Conservation (phyloP, 2,329 filamentous ascomycete genomes). For the Trichoderma koningiopsis region DNA sequence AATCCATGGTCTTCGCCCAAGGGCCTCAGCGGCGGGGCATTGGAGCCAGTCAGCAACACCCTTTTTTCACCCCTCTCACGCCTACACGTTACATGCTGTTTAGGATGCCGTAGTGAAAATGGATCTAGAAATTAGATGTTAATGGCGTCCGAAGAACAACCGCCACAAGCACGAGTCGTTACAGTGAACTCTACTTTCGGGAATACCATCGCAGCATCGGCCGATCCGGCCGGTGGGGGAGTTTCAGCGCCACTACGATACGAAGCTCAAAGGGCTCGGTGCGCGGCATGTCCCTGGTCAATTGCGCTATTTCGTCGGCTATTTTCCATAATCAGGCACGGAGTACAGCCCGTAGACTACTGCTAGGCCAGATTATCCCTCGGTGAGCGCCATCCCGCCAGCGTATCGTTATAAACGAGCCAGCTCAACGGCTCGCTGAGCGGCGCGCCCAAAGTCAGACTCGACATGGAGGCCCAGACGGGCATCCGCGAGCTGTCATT, state of each 20-base stretch:
- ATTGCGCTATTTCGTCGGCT: slow-evolving; percentile 12
- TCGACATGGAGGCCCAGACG: slow-evolving; percentile 43
- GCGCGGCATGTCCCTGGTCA: not conserved
- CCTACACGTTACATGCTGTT: not conserved
- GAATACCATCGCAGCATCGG: slow-evolving; percentile 20
- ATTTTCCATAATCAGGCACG: not conserved
- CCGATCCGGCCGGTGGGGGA: slow-evolving; percentile 17
- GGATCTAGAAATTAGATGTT: slow-evolving; percentile 14
- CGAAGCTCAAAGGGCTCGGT: slow-evolving; percentile 1
- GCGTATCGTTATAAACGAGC: slow-evolving; percentile 27
- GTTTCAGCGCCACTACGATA: not conserved
- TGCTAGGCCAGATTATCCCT: not conserved
- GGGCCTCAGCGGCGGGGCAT: slow-evolving; percentile 22
- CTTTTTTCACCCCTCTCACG: slow-evolving; percentile 8
- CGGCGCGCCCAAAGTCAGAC: slow-evolving; percentile 43
- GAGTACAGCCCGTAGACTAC: not conserved
- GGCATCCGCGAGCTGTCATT: slow-evolving; percentile 40
- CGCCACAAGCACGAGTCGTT: not conserved
- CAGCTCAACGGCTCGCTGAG: slow-evolving; percentile 40
- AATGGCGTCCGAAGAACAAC: slow-evolving; percentile 10
- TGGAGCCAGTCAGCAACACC: slow-evolving; percentile 19
- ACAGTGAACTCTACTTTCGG: slow-evolving; percentile 1
- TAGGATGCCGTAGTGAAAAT: slow-evolving; percentile 15
- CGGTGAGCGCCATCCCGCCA: not conserved
- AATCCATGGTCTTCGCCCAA: slow-evolving; percentile 13